Percentiles rank a stretch among this genome's conserved stretches.
Conservation (phyloP, 345 rosid species). For the Nasturtium officinale region DNA sequence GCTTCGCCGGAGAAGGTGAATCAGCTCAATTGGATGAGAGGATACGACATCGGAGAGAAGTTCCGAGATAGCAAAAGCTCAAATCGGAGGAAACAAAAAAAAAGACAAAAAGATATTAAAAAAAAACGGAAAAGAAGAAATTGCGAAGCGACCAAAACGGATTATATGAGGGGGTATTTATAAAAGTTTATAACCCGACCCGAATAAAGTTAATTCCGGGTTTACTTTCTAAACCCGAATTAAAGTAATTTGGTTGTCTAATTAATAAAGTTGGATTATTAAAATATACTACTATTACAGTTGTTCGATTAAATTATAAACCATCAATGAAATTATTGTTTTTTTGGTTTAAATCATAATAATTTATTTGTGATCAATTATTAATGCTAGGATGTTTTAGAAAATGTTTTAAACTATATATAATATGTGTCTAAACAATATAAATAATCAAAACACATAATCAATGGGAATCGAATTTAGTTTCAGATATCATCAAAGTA, state of each 20-base stretch:
- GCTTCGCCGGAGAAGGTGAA: constrained; percentile 25
- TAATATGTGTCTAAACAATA: too few relatives aligned
- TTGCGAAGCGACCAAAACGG: constrained; percentile 20
- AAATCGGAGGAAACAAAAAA: background rate
- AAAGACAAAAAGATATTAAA: too few relatives aligned
- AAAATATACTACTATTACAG: too few relatives aligned
- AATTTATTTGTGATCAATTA: too few relatives aligned
- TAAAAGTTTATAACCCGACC: constrained; percentile 35
- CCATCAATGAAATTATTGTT: too few relatives aligned
- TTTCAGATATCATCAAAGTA: too few relatives aligned
- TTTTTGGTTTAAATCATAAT: too few relatives aligned
- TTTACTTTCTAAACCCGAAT: background rate
- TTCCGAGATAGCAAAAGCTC: constrained; percentile 12
- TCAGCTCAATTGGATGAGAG: constrained; percentile 19
- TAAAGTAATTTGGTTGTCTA: background rate
- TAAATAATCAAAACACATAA: too few relatives aligned
- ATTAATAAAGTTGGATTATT: background rate
- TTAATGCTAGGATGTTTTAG: too few relatives aligned
- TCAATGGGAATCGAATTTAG: too few relatives aligned
- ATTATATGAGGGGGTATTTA: constrained; percentile 26
- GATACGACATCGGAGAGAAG: constrained; percentile 20
- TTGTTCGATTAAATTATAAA: too few relatives aligned
- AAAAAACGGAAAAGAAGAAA: constrained; percentile 8
- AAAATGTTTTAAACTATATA: too few relatives aligned
- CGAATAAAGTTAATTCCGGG: constrained; percentile 26